Evolutionary conservation across 352 stramenopile species (phyloP), one percentile per base, ranked within the genome.

Genomic region (Phytophthora ohioensis): DNA sequence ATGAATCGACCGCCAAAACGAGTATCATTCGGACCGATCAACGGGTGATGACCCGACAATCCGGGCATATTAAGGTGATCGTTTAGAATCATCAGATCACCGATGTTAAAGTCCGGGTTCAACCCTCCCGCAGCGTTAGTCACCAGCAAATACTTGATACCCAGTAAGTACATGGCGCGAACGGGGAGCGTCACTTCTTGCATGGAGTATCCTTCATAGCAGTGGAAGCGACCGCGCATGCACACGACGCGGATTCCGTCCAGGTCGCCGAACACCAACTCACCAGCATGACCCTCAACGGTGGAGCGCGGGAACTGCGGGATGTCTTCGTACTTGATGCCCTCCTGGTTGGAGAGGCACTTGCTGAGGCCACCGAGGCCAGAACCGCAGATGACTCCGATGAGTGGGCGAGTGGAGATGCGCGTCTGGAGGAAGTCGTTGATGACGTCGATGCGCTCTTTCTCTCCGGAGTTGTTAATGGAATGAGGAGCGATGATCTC

Each of bases 111-210:
- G 42, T 85, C 65, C 0, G 81, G 78, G 76, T 98, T 98, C 36
- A 99, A 71, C 34, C 93, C 96, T 7, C 97, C 97, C 1, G 97
- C 95, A 4, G 97, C 97, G 77, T 99, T 99, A 13, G 97, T 99
- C 31, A 99, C 84, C 60, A 99, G 82, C 31, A 99, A 79, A 42
- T 98, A 87, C 68, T 98, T 92, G 61, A 98, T 96, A 57, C 93
- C 91, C 6, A 99, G 75, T 47, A 97, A 88, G 68, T 95, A 89
- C 89, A 99, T 98, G 49, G 98, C 85, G 38, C 90, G 87, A 43
- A 99, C 94, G 15, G 96, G 95, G 95, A 98, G 77, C 5, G 98
- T 93, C 82, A 98, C 92, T 52, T 91, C 84, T 78, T 98, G 94
- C 64, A 79, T 94, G 12, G 92, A 63, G 36, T 99, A 96, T 64